Conservation (phyloP, 2,329 filamentous ascomycete species). For the Diplodia mutila region DNA sequence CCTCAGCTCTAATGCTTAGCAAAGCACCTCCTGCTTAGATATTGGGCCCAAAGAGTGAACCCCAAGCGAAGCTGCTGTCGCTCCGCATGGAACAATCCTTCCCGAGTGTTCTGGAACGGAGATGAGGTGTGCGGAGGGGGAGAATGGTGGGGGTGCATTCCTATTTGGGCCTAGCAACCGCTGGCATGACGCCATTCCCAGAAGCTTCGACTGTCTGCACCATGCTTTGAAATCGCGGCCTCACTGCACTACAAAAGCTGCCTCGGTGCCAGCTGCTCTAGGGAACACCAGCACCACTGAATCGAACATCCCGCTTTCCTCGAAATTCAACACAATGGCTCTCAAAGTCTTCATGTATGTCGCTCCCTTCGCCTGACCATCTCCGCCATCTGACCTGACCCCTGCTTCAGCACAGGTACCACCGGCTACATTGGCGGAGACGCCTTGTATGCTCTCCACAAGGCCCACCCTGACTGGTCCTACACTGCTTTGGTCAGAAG, state of each 20-base stretch:
- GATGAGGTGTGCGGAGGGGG: neutral
- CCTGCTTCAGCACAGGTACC: constrained; percentile 4
- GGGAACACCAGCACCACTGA: neutral
- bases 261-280: neutral
- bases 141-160: neutral
- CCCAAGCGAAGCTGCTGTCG: too few species aligned
- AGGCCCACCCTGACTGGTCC: constrained; percentile 13
- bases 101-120: neutral
- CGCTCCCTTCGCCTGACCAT: neutral
- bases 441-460: constrained; percentile 14
- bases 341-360: constrained; percentile 10
- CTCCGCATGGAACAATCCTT: neutral
- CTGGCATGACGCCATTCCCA: neutral
- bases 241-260: neutral
- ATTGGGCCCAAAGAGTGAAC: neutral
- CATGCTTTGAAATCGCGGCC: neutral
- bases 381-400: neutral
- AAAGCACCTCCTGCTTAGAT: neutral
- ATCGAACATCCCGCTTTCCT: too few species aligned
- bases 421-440: constrained; percentile 27
- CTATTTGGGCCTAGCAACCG: neutral
- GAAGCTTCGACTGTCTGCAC: neutral
- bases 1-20: neutral
- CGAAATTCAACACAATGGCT: neutral
- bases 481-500: constrained; percentile 19